Base-by-base conservation (phyloP, 2,329 filamentous ascomycete species). In the Ophiostoma himal-ulmi region DNA sequence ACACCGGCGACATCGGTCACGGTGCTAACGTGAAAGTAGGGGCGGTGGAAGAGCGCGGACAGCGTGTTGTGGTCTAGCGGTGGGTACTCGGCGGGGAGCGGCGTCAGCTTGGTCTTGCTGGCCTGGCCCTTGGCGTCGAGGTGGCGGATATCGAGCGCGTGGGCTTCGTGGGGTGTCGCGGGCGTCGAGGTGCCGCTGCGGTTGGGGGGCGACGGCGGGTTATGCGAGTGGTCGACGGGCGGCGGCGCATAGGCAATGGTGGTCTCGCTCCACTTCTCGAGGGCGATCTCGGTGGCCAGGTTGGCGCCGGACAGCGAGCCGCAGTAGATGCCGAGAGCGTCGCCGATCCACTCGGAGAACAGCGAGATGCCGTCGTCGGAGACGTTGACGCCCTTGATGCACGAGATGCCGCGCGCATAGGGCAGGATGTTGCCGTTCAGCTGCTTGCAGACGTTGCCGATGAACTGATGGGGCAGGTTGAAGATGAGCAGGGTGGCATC, bases 351-450 rank as follows among this genome's bases (percentile, higher is more conserved):
- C 81, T 99, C 95, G 70, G 92, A 96, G 83, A 99, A 97, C 70
- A 99, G 86, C 76, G 89, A 89, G 75, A 98, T 89, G 70, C 91
- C 92, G 68, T 92, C 89, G 76, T 94, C 91, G 4, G 91, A 90
- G 44, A 99, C 95, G 75, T 96, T 91, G 73, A 99, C 94, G 75
- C 95, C 95, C 84, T 99, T 99, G 82, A 98, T 97, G 81, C 95
- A 99, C 78, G 93, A 96, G 77, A 99, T 93, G 71, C 93, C 95
- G 73, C 96, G 89, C 36, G 95, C 94, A 77, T 89, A 98, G 7
- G 95, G 95, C 39, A 97, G 82, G 74, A 97, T 96, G 76, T 97
- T 89, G 72, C 94, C 95, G 77, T 90, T 86, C 73, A 99, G 84
- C 78, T 93, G 89, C 74, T 91, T 86, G 82, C 94, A 97, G 72